Evolutionary conservation across 495 filamentous ascomycete genomes (phyloP).

Genomic region (Penicillium flavigenum): DNA sequence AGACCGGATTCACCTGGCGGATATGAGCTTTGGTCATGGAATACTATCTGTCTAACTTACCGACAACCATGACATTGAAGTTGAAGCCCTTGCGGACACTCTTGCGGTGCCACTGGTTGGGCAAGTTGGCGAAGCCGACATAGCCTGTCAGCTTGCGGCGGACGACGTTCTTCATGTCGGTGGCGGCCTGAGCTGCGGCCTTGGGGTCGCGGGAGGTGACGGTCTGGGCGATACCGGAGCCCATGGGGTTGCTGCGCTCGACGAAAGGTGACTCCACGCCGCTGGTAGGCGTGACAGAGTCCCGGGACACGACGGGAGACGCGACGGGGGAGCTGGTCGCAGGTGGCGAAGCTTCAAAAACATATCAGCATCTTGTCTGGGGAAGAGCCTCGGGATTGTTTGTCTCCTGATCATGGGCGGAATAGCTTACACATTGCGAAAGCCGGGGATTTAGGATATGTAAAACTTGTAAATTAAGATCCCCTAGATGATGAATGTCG

Average conservation of each 20-base stretch:
- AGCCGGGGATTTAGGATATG: constrained; percentile 16
- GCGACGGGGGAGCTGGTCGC: constrained; percentile 41
- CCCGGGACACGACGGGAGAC: constrained; percentile 35
- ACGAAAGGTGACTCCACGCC: constrained; percentile 58
- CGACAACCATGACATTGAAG: constrained; percentile 99
- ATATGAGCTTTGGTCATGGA: constrained; percentile 7
- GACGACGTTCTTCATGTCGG: constrained; percentile 94
- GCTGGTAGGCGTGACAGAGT: constrained; percentile 45
- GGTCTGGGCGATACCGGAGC: constrained; percentile 60
- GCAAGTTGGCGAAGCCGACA: constrained; percentile 97
- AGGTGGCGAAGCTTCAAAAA: constrained; percentile 41
- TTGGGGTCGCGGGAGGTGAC: constrained; percentile 82
- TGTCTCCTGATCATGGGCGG: constrained; percentile 18
- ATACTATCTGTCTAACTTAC: constrained; percentile 53
- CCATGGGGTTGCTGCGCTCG: constrained; percentile 63
- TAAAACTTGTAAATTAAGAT: constrained; percentile 22
- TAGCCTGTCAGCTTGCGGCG: constrained; percentile 97
- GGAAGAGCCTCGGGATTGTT: constrained; percentile 9
- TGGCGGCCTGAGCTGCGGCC: constrained; percentile 70
- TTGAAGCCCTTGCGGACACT: constrained; percentile 99
- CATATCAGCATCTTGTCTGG: constrained; percentile 31
- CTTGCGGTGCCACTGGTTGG: constrained; percentile 99
- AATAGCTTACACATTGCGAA: constrained; percentile 47
- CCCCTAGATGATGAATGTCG: constrained; percentile 27
- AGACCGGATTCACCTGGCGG: constrained; percentile 91